These are phyloP conservation scores for Panaeolus papilionaceus DNA, from an alignment of 768 basidiomycete species.

Conservation along the genomic window DNA sequence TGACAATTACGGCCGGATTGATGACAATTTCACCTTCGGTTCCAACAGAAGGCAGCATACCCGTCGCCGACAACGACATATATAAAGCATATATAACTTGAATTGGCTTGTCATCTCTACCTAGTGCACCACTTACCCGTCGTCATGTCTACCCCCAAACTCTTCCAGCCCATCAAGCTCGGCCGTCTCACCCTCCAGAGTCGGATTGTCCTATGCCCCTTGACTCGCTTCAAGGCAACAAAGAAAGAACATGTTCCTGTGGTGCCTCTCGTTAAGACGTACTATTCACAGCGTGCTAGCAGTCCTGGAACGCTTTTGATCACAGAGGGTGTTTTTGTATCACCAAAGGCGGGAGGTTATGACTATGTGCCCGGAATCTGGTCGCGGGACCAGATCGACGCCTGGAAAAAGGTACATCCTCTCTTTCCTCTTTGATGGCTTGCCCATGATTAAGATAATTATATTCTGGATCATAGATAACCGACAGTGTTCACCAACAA, in stretches of 20 bases:
- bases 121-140: too few relatives aligned
- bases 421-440: constrained; percentile 1
- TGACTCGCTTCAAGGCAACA: constrained; percentile 51
- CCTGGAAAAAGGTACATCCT: constrained; percentile 52
- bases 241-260: constrained; percentile 42
- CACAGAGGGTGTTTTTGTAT: constrained; percentile 62
- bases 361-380: constrained; percentile 55
- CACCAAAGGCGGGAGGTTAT: constrained; percentile 45
- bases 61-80: constrained; percentile 4
- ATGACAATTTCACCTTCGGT: neutral
- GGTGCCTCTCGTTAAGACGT: constrained; percentile 43
- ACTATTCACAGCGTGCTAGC: constrained; percentile 54
- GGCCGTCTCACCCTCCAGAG: constrained; percentile 49
- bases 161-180: constrained; percentile 54
- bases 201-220: constrained; percentile 59
- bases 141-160: constrained; percentile 29
- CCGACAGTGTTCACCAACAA: constrained; percentile 45
- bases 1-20: neutral
- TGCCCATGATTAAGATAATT: neutral
- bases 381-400: constrained; percentile 51
- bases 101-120: neutral
- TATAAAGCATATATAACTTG: neutral
- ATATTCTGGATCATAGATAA: neutral
- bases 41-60: neutral
- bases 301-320: constrained; percentile 59